These are phyloP conservation scores for Candida railenensis DNA, from an alignment of 805 yeast species.

Conservation along the genomic window DNA sequence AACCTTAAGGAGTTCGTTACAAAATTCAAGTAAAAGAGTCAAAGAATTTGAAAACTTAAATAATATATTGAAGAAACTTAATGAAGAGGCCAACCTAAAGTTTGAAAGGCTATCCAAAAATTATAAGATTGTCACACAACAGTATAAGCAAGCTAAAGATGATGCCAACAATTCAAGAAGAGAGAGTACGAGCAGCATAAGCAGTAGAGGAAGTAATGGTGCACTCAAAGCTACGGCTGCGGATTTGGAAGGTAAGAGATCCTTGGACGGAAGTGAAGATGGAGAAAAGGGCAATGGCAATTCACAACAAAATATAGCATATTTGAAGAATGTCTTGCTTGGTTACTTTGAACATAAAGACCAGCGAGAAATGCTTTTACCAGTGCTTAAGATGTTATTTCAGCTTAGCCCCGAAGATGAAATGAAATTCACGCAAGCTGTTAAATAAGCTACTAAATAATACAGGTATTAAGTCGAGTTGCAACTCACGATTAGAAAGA, in stretches of 20 bases:
- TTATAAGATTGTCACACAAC: slow-evolving; percentile 62
- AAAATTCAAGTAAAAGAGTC: slow-evolving; percentile 47
- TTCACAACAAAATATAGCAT: slow-evolving; percentile 53
- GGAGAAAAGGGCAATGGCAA: not conserved
- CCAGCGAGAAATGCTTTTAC: slow-evolving; percentile 81
- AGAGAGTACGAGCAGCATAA: not conserved
- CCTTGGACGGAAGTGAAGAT: not conserved
- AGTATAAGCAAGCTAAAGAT: slow-evolving; percentile 45
- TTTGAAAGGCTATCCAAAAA: slow-evolving; percentile 68
- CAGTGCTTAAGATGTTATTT: slow-evolving; percentile 78
- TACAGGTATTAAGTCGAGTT: not conserved
- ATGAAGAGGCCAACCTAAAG: slow-evolving; percentile 68
- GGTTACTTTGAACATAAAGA: slow-evolving; percentile 92
- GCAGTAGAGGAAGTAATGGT: not conserved
- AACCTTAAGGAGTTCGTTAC: slow-evolving; percentile 55
- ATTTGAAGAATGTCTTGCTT: slow-evolving; percentile 82
- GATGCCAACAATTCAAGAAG: not conserved
- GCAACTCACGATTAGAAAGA: too few relatives aligned
- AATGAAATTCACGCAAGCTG: slow-evolving; percentile 60
- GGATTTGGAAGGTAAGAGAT: not conserved
- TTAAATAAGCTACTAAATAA: slow-evolving; percentile 26
- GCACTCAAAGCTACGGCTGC: not conserved
- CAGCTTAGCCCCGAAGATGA: slow-evolving; percentile 72
- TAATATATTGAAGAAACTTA: slow-evolving; percentile 52
- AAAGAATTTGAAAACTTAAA: slow-evolving; percentile 58